phyloP scores from a whole-genome alignment of 495 filamentous ascomycete genomes.

The Massariosphaeria phaeospora region DNA sequence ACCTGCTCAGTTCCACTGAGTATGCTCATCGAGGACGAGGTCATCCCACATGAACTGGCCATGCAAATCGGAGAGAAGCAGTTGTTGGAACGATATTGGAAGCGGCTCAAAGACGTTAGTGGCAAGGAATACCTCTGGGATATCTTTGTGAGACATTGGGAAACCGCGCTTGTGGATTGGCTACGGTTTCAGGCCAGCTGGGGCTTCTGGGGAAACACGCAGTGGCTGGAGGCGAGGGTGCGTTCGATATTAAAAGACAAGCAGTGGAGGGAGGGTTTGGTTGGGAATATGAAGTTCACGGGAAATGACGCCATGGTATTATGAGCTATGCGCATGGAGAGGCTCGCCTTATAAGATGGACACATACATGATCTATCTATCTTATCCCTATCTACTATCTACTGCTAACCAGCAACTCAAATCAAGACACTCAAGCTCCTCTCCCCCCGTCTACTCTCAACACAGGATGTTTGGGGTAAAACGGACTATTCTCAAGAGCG shows the following conservation, averaged over 20 bases:
- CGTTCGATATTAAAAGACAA: slow-evolving; percentile 13
- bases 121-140: slow-evolving; percentile 39
- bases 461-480: no score
- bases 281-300: slow-evolving; percentile 3
- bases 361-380: no score
- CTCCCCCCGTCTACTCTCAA: no score
- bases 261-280: slow-evolving; percentile 6
- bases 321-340: no score
- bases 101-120: slow-evolving; percentile 22
- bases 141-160: slow-evolving; percentile 43
- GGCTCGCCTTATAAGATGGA: no score
- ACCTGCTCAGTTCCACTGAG: slow-evolving; percentile 17
- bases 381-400: no score
- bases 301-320: no score
- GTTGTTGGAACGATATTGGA: slow-evolving; percentile 40
- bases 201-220: slow-evolving; percentile 48
- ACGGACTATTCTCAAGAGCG: no score
- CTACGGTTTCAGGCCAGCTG: slow-evolving; percentile 47
- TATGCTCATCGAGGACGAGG: slow-evolving; percentile 2
- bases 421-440: no score
- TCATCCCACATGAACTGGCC: slow-evolving; percentile 25
- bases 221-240: slow-evolving; percentile 41
- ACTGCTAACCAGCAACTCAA: no score
- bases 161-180: slow-evolving; percentile 49
- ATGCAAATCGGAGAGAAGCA: slow-evolving; percentile 38